Evolutionary conservation across 441 rosid species (phyloP), one percentile per base, ranked within the genome.

Genomic region (Flueggea neowawraea): DNA sequence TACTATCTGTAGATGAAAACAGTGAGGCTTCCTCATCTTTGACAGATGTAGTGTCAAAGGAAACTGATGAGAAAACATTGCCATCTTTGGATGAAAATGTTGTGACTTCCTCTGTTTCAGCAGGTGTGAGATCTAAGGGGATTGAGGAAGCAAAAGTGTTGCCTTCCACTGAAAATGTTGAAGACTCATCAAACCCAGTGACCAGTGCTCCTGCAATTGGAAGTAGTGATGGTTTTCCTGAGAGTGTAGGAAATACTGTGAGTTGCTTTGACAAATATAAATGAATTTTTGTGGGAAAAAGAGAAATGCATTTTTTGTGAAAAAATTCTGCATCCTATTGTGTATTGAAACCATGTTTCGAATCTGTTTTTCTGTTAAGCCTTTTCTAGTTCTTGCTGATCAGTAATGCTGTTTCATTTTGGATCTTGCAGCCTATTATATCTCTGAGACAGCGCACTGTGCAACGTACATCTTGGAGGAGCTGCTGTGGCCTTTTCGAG

Each of bases 401-500:
- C 7, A 36, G 41, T 5, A 36, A 39, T 63, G 55, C n/a, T 14
- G 31, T n/a, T 63, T 14, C 49, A 39, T 47, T 15, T 54, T 47
- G 6, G 3, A 12, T 16, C 43, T 47, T 12, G 51, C 78, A 85
- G 89, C 79, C 78, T 47, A 64, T 69, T 11, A 33, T 72, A 52
- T 68, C 86, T 43, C 52, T 61, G 57, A 54, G 60, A 47, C 76
- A 44, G 33, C 79, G 72, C 15, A 28, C 62, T 9, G 10, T 14
- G 48, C 74, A 69, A 41, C 83, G 74, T 59, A 71, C 89, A 55
- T 82, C 89, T 0, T 91, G 96, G 94, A 85, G 61, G 71, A 82
- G 78, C 69, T 91, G 97, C 69, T 91, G 97, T 31, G 97, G 96
- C 62, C 81, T 87, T 60, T 68, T 86, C 31, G 80, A 82, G n/a